These are phyloP conservation scores for Solanum acaule DNA, from an alignment of 257 asterid genomes.

Conservation along the genomic window DNA sequence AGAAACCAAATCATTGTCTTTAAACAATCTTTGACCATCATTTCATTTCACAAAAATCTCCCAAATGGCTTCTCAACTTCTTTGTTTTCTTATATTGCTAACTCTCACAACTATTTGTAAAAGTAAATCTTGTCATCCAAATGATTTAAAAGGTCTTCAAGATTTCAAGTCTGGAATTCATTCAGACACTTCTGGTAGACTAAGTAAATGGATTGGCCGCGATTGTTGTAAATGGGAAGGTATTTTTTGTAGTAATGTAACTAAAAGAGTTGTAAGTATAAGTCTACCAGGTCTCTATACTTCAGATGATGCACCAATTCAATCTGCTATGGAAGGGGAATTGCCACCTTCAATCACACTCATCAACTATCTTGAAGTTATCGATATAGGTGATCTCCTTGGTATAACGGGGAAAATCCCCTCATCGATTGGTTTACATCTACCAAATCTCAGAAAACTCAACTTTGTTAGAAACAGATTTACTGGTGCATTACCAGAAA, in stretches of 20 bases:
- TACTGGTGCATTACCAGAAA: slow-evolving; percentile 37
- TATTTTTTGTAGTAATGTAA: slow-evolving; percentile 24
- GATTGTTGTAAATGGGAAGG: slow-evolving; percentile 63
- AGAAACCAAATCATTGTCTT: slow-evolving; percentile 2
- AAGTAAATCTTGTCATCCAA: slow-evolving; percentile 28
- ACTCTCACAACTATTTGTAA: slow-evolving; percentile 3
- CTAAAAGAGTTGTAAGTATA: slow-evolving; percentile 43
- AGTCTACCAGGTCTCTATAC: slow-evolving; percentile 43
- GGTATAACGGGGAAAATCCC: slow-evolving; percentile 37
- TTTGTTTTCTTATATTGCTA: slow-evolving; percentile 17
- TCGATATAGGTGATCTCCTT: slow-evolving; percentile 39
- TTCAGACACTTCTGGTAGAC: slow-evolving; percentile 30
- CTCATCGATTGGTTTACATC: slow-evolving; percentile 26
- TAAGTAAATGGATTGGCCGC: slow-evolving; percentile 30
- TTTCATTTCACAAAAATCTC: neutral
- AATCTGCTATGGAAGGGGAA: slow-evolving; percentile 33
- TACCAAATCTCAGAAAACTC: slow-evolving; percentile 31
- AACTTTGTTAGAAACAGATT: slow-evolving; percentile 22
- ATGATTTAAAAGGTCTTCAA: slow-evolving; percentile 44
- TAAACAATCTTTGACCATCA: slow-evolving; percentile 2
- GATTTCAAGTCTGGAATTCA: slow-evolving; percentile 32
- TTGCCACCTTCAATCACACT: slow-evolving; percentile 35
- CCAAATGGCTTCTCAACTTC: slow-evolving; percentile 23
- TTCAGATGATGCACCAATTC: slow-evolving; percentile 25
- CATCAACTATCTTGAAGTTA: slow-evolving; percentile 28